Base-by-base conservation (phyloP, 1,139 yeast species). In the Protomyces lactucae-debilis region DNA sequence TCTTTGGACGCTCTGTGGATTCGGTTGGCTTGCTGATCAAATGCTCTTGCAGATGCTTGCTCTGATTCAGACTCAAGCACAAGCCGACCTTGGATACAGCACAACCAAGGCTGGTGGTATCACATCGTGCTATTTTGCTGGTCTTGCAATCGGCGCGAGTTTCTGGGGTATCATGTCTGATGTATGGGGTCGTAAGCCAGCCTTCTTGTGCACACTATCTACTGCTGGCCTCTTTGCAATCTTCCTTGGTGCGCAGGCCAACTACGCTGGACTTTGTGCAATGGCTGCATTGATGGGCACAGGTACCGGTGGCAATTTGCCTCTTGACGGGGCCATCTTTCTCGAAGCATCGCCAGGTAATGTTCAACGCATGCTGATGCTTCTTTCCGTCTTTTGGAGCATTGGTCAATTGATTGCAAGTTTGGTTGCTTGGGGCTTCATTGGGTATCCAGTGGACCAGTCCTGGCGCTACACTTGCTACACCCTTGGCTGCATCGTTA, bases 351-450 rank as follows among this genome's bases (percentile, higher is more conserved):
- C 84, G 65, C 87, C 88, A 1, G 76, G 77, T 54, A 80, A 79
- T 60, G 75, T 79, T 69, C 85, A 83, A 70, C 83, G 80, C 79
- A 73, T 84, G 66, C 77, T 83, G 63, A 83, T 86, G 0, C 75
- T 82, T 45, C 78, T 84, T 76, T 86, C 87, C 6, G 75, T 78
- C 36, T 84, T 82, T 76, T 84, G 87, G 87, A 86, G 85, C 65
- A 73, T 84, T 61, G 87, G 87, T 52, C 86, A 83, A 73, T 80
- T 85, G 0, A 75, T 84, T 56, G 82, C 85, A 8, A 77, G 77
- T 32, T 75, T 82, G n/a, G 71, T 83, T 52, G 81, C 85, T 4
- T 84, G 85, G 84, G 85, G 84, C 8, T 35, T 59, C 16, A 45
- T 59, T 10, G 37, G 35, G 3, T 28, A 18, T 23, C 37, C 53